Conservation (phyloP, 2,329 filamentous ascomycete species). For the Cladosporium colombiae region DNA sequence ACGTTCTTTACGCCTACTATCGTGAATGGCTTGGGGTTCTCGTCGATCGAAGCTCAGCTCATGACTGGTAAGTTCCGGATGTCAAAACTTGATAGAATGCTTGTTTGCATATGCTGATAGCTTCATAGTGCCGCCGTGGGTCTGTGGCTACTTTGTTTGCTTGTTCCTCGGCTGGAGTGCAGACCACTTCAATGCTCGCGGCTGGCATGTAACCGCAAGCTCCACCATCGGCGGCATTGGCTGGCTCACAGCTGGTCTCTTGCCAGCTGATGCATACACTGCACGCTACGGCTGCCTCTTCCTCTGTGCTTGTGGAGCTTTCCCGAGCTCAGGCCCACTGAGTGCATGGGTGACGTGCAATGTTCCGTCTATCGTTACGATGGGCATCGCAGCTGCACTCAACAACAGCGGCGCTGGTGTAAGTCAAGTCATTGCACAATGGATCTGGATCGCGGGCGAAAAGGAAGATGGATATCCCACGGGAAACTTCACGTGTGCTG, state of each 20-base stretch:
- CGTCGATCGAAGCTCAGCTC: conserved; percentile 45
- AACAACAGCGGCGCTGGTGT: conserved; percentile 43
- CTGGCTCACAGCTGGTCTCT: conserved; percentile 30
- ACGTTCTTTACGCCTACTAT: conserved; percentile 57
- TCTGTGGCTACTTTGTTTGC: conserved; percentile 37
- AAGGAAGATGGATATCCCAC: conserved; percentile 39
- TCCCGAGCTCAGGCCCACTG: conserved; percentile 40
- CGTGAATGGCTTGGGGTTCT: conserved; percentile 53
- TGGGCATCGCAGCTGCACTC: conserved; percentile 42
- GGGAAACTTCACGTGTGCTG: conserved; percentile 44
- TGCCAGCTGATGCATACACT: conserved; percentile 30
- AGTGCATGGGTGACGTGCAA: conserved; percentile 45
- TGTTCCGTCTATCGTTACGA: conserved; percentile 40
- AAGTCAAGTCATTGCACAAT: conserved; percentile 43
- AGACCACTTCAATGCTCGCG: conserved; percentile 29
- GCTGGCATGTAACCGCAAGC: conserved; percentile 29
- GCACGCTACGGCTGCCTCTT: conserved; percentile 42
- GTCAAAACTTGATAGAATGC: not conserved
- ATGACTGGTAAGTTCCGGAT: conserved; percentile 27
- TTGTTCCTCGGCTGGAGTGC: conserved; percentile 32
- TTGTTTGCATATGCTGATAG: not conserved
- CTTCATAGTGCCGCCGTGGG: conserved; percentile 35
- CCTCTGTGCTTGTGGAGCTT: conserved; percentile 41
- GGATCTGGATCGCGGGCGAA: conserved; percentile 42
- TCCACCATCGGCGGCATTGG: conserved; percentile 29